These are phyloP conservation scores for Aegilops longissima DNA, from an alignment of 176 grass and related monocot species.

Conservation along the genomic window DNA sequence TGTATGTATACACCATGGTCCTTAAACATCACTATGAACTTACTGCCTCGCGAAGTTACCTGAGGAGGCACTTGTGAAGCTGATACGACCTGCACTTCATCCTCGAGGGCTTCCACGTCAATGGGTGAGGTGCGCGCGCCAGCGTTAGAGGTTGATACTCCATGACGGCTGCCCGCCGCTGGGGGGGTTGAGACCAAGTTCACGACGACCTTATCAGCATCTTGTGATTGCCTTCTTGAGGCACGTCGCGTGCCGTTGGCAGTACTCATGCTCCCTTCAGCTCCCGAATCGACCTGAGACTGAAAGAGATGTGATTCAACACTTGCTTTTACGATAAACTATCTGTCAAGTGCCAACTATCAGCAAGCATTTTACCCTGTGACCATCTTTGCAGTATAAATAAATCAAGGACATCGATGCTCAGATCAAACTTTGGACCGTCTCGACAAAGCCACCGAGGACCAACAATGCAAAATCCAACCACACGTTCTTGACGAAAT, in stretches of 20 bases:
- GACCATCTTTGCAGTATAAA: neutral
- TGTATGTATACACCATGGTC: neutral
- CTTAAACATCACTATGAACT: neutral
- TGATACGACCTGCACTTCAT: conserved; percentile 43
- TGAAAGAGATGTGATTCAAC: neutral
- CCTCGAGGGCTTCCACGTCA: conserved; percentile 45
- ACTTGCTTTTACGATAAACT: neutral
- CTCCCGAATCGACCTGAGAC: conserved; percentile 5
- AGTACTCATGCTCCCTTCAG: conserved; percentile 34
- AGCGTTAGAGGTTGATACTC: neutral
- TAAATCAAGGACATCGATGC: neutral
- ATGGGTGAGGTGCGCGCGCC: conserved; percentile 40
- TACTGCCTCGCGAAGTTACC: neutral
- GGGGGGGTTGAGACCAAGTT: conserved; percentile 20
- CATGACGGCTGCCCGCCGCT: neutral
- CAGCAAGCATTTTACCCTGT: neutral
- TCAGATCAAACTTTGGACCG: neutral
- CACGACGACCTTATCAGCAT: conserved; percentile 41
- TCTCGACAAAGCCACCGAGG: neutral
- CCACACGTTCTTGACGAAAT: neutral
- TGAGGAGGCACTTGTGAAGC: conserved; percentile 42
- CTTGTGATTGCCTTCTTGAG: conserved; percentile 23
- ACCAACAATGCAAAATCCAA: neutral
- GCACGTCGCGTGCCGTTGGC: neutral
- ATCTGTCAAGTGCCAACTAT: neutral